Evolutionary conservation across 169 alveolate species (phyloP), one percentile per base, ranked within the genome.

Genomic region (Plasmodium fragile): DNA sequence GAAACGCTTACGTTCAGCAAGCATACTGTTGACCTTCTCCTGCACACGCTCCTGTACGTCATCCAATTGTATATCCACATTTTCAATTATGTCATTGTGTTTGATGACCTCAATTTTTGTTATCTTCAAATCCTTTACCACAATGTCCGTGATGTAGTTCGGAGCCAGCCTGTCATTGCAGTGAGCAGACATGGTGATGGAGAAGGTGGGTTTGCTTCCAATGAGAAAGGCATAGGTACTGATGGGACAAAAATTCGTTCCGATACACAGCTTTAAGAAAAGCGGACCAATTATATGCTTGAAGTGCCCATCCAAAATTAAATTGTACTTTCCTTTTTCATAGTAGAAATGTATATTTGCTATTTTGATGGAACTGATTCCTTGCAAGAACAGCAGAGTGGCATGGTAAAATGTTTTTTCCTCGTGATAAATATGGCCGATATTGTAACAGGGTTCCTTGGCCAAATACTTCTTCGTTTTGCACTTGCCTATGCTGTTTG

Each of bases 351-450:
- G 41, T 1, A 89, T 1, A 65, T 77, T 89, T 3, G 30, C 59
- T 11, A 89, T 78, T 11, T 89, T 77, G 3, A 89, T 28, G 0
- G 94, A 89, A 41, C 89, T 89, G 11, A 89, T 78, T 11, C 81
- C 89, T 89, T 89, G 90, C 45, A 89, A 59, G 65, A 55, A 89
- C 30, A 89, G 71, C n/a, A 89, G 81, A 6, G 94, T 89, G 10
- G 94, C 94, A 89, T 78, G 94, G 71, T 89, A 89, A 59, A 89
- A 89, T 5, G 94, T 89, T 41, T 77, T 89, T 22, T 89, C 90
- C 81, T 89, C 94, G 81, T 89, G 94, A 41, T 77, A 89, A 8
- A 89, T 77, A 77, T 49, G 87, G 5, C 94, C 94, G 1, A 89
- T 45, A 32, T 89, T 79, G 72, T 36, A 89, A 78, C 94, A 89